Evolutionary conservation across 2,329 filamentous ascomycete genomes (phyloP), one percentile per base, ranked within the genome.

Genomic region (Daldinia sp.): DNA sequence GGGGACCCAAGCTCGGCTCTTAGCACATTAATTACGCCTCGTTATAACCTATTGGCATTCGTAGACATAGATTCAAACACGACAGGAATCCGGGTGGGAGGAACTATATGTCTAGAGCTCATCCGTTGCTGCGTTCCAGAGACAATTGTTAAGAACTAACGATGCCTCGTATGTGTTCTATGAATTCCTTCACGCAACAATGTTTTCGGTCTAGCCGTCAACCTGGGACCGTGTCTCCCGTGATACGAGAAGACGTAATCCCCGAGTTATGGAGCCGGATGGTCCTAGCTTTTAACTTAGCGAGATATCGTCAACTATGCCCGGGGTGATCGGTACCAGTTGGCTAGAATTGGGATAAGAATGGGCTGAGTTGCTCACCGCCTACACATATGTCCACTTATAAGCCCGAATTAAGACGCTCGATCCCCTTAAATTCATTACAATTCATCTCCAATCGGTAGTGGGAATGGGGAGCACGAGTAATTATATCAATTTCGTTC

Each of bases 401-500:
- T 41, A 25, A 21, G 37, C 19, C 19, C 23, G 23, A 4, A 43
- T 23, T 43, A 43, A 11, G 37, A 43, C 19, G 19, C 19, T 25
- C 23, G 9, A 43, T 43, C 39, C 39, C 39, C 39, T 45, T 45
- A 45, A 45, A 45, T 13, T 45, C 10, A 25, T 43, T 11, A 23
- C 11, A 21, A 23, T 43, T 21, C 19, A n/a, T 11, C 10, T 25
- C 39, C 3, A 17, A 17, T 35, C n/a, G 13, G 3, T 17, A 25
- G 13, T 37, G 17, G 29, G 13, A 27, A n/a, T 25, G 32, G 17
- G 29, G 13, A 27, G 19, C 17, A 43, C 21, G 15, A 15, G 17
- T 43, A 39, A 49, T 30, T 23, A 35, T 49, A 27, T 35, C 52
- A 39, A 49, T 58, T 57, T 59, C 39, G 39, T 45, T 39, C 50